phyloP scores from a whole-genome alignment of 768 basidiomycete species.

The Lactarius psammicola region DNA sequence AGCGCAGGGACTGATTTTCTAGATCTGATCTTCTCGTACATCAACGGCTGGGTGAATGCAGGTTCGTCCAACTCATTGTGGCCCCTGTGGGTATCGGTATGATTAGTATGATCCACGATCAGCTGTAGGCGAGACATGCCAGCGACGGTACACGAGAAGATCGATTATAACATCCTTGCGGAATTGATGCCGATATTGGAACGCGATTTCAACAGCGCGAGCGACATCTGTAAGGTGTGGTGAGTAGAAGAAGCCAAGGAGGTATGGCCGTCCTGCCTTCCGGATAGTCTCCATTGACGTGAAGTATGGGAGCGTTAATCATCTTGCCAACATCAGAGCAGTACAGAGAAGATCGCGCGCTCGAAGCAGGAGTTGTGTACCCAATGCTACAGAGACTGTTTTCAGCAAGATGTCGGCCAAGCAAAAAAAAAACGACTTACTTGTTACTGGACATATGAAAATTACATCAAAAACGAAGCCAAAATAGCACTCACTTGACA shows the following conservation, averaged over 20 bases:
- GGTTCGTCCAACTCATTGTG: constrained; percentile 91
- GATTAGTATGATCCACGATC: not conserved
- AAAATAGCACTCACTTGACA: constrained; percentile 64
- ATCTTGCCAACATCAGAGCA: constrained; percentile 88
- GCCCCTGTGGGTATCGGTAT: constrained; percentile 45
- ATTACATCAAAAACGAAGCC: constrained; percentile 12
- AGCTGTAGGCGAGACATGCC: constrained; percentile 41
- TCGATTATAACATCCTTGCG: constrained; percentile 91
- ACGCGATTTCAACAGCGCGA: constrained; percentile 82
- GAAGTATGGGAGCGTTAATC: constrained; percentile 85
- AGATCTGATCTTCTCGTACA: constrained; percentile 85
- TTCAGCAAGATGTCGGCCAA: constrained; percentile 4
- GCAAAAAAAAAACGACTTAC: constrained; percentile 18
- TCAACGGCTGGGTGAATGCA: constrained; percentile 81
- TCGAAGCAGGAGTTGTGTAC: constrained; percentile 86
- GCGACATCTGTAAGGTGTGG: constrained; percentile 61
- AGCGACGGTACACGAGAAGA: constrained; percentile 83
- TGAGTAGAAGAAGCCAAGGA: not conserved
- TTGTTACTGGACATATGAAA: constrained; percentile 34
- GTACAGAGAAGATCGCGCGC: constrained; percentile 81
- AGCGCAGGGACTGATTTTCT: constrained; percentile 75
- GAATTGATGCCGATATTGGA: constrained; percentile 84
- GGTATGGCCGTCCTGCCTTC: constrained; percentile 51
- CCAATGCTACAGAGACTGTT: constrained; percentile 63
- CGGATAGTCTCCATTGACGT: constrained; percentile 89